Evolutionary conservation across 2,329 filamentous ascomycete genomes (phyloP).

Genomic region (Ophiognomonia clavigignenti-juglandacearum): DNA sequence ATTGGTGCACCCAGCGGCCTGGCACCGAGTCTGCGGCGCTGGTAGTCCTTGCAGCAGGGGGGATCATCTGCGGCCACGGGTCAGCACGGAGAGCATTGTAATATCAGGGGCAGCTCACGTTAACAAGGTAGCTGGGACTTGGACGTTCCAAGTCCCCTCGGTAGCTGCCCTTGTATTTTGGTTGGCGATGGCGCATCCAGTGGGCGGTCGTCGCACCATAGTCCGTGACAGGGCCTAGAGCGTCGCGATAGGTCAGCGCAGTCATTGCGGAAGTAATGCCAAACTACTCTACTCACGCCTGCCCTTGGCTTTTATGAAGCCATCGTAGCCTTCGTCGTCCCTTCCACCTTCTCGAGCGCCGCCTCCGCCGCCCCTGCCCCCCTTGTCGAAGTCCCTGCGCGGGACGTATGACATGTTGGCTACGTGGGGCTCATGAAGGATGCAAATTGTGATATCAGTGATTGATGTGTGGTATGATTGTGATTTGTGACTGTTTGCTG

Average conservation of each 20-base stretch:
- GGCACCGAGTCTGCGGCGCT: constrained; percentile 83
- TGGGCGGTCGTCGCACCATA: constrained; percentile 86
- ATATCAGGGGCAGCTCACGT: constrained; percentile 53
- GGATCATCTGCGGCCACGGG: constrained; percentile 63
- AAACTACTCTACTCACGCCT: constrained; percentile 38
- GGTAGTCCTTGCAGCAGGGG: constrained; percentile 69
- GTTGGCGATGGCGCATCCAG: constrained; percentile 81
- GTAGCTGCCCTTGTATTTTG: constrained; percentile 67
- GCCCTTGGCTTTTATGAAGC: constrained; percentile 38
- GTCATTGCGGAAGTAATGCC: too few relatives aligned
- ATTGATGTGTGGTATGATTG: too few relatives aligned
- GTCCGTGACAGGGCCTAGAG: constrained; percentile 79
- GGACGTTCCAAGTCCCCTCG: constrained; percentile 77
- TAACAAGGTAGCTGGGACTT: constrained; percentile 82
- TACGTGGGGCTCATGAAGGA: constrained; percentile 1
- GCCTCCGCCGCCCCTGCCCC: constrained; percentile 23
- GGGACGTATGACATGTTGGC: constrained; percentile 49
- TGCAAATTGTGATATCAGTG: too few relatives aligned
- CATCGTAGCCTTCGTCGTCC: constrained; percentile 15
- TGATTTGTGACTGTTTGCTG: too few relatives aligned
- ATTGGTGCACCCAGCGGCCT: constrained; percentile 95
- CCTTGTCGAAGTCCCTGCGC: constrained; percentile 39
- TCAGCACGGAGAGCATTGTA: background rate
- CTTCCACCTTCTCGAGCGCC: constrained; percentile 5
- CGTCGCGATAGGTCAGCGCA: background rate